These are phyloP conservation scores for Sordariomycetes sp. DNA, from an alignment of 2,329 filamentous ascomycete species.

Conservation along the genomic window DNA sequence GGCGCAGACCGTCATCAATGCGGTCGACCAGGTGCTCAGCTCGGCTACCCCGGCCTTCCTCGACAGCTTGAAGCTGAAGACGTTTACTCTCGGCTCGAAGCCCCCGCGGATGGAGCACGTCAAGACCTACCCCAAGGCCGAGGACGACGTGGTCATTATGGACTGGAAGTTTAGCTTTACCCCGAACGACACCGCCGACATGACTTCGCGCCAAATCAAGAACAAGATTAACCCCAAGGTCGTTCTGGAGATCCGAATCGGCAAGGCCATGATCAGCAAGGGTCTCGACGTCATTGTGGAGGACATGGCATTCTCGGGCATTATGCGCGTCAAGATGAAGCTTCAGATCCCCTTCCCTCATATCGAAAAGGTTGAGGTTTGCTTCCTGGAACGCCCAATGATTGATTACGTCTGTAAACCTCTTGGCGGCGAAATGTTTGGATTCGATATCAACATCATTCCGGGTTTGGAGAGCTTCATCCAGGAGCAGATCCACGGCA, in stretches of 20 bases:
- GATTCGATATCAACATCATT: conserved; percentile 98
- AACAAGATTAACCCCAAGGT: conserved; percentile 97
- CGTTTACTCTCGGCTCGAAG: conserved; percentile 87
- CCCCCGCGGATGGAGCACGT: conserved; percentile 94
- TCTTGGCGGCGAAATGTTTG: conserved; percentile 84
- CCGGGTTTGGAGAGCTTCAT: conserved; percentile 90
- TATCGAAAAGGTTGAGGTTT: conserved; percentile 88
- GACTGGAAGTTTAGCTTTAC: conserved; percentile 99
- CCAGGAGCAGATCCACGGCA: conserved; percentile 89
- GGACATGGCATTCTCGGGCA: conserved; percentile 88
- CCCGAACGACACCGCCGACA: conserved; percentile 82
- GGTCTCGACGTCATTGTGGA: conserved; percentile 95
- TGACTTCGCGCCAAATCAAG: conserved; percentile 81
- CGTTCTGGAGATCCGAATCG: conserved; percentile 84
- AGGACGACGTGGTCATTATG: conserved; percentile 94
- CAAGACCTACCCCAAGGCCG: conserved; percentile 91
- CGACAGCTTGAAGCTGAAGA: conserved; percentile 86
- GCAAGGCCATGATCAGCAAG: conserved; percentile 95
- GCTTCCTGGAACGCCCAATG: conserved; percentile 75
- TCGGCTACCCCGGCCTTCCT: conserved; percentile 84
- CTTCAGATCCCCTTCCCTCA: conserved; percentile 92
- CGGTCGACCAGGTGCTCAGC: conserved; percentile 91
- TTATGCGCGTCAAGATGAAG: conserved; percentile 97
- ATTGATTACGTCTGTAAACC: conserved; percentile 99
- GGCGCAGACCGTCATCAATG: conserved; percentile 80